These are phyloP conservation scores for Pseudogymnoascus sp. DNA, from an alignment of 2,329 filamentous ascomycete species.

Conservation along the genomic window DNA sequence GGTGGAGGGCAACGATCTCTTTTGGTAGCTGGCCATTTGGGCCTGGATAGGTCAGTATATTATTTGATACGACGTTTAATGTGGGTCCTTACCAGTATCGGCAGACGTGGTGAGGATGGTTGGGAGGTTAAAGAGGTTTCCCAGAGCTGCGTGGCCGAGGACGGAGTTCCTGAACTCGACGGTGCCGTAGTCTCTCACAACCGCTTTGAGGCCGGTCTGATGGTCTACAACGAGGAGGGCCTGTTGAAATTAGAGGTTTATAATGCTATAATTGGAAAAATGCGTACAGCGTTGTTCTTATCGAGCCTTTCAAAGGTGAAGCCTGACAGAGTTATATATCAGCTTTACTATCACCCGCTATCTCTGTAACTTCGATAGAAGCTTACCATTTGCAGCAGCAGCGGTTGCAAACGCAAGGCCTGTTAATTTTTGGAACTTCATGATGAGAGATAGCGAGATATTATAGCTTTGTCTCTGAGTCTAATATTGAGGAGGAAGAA, in stretches of 20 bases:
- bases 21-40: slow-evolving; percentile 65
- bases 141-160: slow-evolving; percentile 58
- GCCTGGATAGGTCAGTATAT: slow-evolving; percentile 32
- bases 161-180: slow-evolving; percentile 59
- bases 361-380: not conserved
- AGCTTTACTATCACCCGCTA: not conserved
- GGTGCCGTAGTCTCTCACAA: slow-evolving; percentile 59
- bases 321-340: not conserved
- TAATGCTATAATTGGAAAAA: not conserved
- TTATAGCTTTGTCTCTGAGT: not conserved
- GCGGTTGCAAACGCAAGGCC: not conserved
- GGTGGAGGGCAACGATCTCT: slow-evolving; percentile 61
- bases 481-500: not conserved
- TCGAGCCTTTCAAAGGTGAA: slow-evolving; percentile 30
- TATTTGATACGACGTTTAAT: not conserved
- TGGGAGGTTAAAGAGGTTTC: slow-evolving; percentile 58
- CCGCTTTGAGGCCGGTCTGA: slow-evolving; percentile 49
- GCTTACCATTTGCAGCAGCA: slow-evolving; percentile 1
- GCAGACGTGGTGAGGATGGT: slow-evolving; percentile 64
- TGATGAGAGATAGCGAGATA: not conserved
- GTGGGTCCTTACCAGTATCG: slow-evolving; percentile 34
- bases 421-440: slow-evolving; percentile 11
- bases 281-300: slow-evolving; percentile 27
- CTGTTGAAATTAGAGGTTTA: slow-evolving; percentile 23
- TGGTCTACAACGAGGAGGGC: slow-evolving; percentile 51